A percentile compares a stretch with the other conserved stretches of the same genome.
Conservation (phyloP, 129 eudicot genomes). For the Arctium lappa region DNA sequence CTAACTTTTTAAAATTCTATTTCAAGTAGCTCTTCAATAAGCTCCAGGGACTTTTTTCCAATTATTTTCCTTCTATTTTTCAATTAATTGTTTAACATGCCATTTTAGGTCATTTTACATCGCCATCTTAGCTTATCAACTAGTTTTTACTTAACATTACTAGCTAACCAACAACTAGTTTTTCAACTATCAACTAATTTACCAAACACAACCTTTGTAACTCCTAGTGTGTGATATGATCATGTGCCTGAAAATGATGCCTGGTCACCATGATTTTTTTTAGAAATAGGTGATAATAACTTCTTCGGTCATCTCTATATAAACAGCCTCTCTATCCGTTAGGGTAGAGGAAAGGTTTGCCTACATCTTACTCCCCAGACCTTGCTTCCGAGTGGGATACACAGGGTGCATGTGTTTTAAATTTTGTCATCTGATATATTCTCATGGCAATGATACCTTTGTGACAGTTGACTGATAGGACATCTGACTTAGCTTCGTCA, state of each 20-base stretch:
- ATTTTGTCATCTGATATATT: slow-evolving; percentile 2
- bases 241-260: background rate
- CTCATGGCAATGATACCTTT: slow-evolving; percentile 15
- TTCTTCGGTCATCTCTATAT: background rate
- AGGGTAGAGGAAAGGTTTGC: background rate
- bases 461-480: slow-evolving; percentile 53
- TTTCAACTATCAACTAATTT: no score
- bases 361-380: no score
- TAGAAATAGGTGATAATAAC: background rate
- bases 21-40: background rate
- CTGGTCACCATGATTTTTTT: background rate
- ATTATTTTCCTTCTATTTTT: background rate
- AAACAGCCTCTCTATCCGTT: no score
- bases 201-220: background rate
- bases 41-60: background rate
- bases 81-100: background rate
- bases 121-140: no score
- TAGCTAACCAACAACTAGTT: no score
- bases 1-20: background rate
- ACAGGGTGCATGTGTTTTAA: background rate
- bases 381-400: background rate
- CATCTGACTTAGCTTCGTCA: slow-evolving; percentile 70
- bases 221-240: background rate
- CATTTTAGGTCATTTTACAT: no score
- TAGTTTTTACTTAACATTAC: no score